Conservation (phyloP, 352 stramenopile genomes). For the Phytophthora melonis region DNA sequence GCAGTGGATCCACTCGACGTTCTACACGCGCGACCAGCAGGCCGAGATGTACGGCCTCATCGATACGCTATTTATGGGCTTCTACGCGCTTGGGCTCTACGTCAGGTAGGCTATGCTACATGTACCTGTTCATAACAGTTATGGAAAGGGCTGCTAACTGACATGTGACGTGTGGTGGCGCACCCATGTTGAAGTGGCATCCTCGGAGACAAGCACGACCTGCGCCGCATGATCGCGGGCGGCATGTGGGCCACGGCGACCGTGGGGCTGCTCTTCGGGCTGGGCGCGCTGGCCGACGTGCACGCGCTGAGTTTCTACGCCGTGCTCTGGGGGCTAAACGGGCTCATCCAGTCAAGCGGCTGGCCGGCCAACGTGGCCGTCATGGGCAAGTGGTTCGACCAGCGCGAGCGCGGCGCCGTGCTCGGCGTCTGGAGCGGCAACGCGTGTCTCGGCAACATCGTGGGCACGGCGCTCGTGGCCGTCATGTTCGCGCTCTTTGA, state of each 20-base stretch:
- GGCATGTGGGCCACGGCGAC: constrained; percentile 76
- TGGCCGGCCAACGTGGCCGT: constrained; percentile 81
- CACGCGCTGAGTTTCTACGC: constrained; percentile 80
- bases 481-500: constrained; percentile 84
- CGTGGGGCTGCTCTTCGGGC: constrained; percentile 69
- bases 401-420: constrained; percentile 80
- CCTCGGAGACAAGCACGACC: constrained; percentile 73
- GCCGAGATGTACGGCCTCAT: constrained; percentile 84
- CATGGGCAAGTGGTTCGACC: constrained; percentile 95
- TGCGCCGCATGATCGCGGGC: constrained; percentile 71
- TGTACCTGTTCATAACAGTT: not conserved
- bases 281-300: constrained; percentile 65
- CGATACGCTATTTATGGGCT: constrained; percentile 86
- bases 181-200: constrained; percentile 52
- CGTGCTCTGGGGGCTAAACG: constrained; percentile 77
- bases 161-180: constrained; percentile 25
- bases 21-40: constrained; percentile 71
- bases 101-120: constrained; percentile 56
- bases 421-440: constrained; percentile 97
- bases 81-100: constrained; percentile 79
- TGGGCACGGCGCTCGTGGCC: constrained; percentile 88
- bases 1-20: constrained; percentile 75
- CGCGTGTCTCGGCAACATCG: constrained; percentile 96
- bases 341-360: constrained; percentile 84
- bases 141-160: constrained; percentile 12